Percentiles rank a stretch among this genome's conserved stretches.
These are phyloP conservation scores for Rutidosis leptorrhynchoides DNA, from an alignment of 129 eudicot species.

Conservation along the genomic window DNA sequence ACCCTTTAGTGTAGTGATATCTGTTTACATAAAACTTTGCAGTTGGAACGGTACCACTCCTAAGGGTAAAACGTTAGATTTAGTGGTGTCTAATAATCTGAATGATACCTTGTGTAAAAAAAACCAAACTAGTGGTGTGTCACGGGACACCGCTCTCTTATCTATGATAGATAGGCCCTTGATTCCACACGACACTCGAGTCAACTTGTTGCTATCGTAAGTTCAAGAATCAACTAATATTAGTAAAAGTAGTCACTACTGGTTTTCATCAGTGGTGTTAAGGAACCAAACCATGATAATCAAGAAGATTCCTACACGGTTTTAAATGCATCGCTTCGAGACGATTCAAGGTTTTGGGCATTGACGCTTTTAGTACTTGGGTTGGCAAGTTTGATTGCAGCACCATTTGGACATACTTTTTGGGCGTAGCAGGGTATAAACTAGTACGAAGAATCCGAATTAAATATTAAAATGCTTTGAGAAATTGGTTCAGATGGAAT, in stretches of 20 bases:
- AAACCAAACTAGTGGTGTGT: too few relatives aligned
- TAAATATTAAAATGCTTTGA: constrained; percentile 56
- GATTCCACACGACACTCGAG: neutral
- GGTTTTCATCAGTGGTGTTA: neutral
- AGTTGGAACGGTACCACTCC: too few relatives aligned
- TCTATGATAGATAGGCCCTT: too few relatives aligned
- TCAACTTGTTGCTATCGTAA: constrained; percentile 27
- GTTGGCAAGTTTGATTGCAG: constrained; percentile 40
- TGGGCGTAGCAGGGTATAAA: constrained; percentile 71
- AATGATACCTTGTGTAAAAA: too few relatives aligned
- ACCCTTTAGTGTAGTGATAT: too few relatives aligned
- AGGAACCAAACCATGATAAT: neutral
- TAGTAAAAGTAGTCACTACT: constrained; percentile 14
- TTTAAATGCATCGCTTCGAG: constrained; percentile 29
- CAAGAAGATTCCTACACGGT: neutral
- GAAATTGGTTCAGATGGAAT: constrained; percentile 74
- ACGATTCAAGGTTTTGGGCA: constrained; percentile 72
- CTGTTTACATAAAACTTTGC: too few relatives aligned
- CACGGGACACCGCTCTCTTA: too few relatives aligned
- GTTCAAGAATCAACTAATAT: constrained; percentile 49
- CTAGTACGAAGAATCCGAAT: constrained; percentile 52
- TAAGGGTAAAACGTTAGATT: too few relatives aligned
- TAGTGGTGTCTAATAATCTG: too few relatives aligned
- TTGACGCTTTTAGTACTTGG: constrained; percentile 67
- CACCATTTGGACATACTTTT: constrained; percentile 61